Evolutionary conservation across 495 filamentous ascomycete genomes (phyloP).

Genomic region (Rhypophila decipiens): DNA sequence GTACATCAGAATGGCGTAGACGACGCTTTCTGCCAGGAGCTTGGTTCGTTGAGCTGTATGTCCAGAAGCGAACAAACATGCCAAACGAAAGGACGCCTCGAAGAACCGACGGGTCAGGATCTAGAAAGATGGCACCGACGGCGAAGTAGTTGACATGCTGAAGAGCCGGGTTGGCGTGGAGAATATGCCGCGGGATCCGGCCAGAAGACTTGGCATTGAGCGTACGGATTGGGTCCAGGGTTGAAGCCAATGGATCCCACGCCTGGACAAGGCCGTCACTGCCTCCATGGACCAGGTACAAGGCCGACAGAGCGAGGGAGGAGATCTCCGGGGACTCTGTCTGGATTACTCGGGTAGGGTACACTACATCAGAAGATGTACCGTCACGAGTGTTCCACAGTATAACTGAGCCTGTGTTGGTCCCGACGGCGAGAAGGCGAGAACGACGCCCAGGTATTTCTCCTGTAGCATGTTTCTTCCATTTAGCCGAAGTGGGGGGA

Average conservation of each 20-base stretch:
- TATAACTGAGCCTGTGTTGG: slow-evolving; percentile 66
- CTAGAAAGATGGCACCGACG: slow-evolving; percentile 75
- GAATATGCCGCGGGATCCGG: slow-evolving; percentile 52
- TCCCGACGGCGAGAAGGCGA: slow-evolving; percentile 76
- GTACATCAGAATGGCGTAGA: slow-evolving; percentile 36
- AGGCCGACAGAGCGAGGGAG: slow-evolving; percentile 74
- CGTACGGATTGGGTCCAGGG: slow-evolving; percentile 70
- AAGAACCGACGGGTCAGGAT: slow-evolving; percentile 83
- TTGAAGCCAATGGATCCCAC: slow-evolving; percentile 91
- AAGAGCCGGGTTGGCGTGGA: slow-evolving; percentile 29
- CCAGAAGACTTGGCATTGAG: slow-evolving; percentile 83
- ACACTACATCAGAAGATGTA: slow-evolving; percentile 38
- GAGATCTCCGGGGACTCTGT: slow-evolving; percentile 89
- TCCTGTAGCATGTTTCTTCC: slow-evolving; percentile 25
- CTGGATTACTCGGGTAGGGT: slow-evolving; percentile 73
- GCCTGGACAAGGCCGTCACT: slow-evolving; percentile 93
- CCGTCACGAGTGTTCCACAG: slow-evolving; percentile 77
- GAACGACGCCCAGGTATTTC: slow-evolving; percentile 78
- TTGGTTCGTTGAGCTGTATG: slow-evolving; percentile 66
- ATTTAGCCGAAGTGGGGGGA: slow-evolving; percentile 19
- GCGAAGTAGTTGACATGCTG: slow-evolving; percentile 67
- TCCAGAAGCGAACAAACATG: slow-evolving; percentile 85
- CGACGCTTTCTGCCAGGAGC: slow-evolving; percentile 39
- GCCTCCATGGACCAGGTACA: slow-evolving; percentile 87
- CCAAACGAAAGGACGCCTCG: slow-evolving; percentile 88